Evolutionary conservation across 345 rosid genomes (phyloP).

Genomic region (Raphanus sativus): DNA sequence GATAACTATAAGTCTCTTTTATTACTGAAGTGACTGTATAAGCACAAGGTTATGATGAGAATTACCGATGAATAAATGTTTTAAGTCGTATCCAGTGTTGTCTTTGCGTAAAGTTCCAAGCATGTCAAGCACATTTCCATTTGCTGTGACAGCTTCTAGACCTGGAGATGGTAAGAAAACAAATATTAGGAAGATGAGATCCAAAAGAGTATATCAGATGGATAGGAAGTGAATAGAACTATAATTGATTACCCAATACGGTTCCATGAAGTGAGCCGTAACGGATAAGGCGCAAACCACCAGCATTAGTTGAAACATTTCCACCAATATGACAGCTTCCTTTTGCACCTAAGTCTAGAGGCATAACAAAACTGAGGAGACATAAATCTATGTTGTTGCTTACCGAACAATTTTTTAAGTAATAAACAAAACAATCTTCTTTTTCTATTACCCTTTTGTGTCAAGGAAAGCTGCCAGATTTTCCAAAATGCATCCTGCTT

Average conservation of each 20-base stretch:
- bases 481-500: constrained; percentile 97
- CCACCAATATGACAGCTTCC: constrained; percentile 99
- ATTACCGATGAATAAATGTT: constrained; percentile 92
- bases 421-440: background rate
- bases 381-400: constrained; percentile 35
- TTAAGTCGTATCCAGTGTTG: constrained; percentile 93
- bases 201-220: background rate
- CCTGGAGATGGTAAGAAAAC: constrained; percentile 45
- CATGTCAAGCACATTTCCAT: constrained; percentile 89
- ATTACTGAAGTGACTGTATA: background rate
- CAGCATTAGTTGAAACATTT: constrained; percentile 98
- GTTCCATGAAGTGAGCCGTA: constrained; percentile 95
- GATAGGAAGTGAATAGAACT: background rate
- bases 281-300: constrained; percentile 94
- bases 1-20: constrained; percentile 3
- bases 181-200: background rate
- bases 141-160: constrained; percentile 87
- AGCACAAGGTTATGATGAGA: background rate
- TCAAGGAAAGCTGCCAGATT: constrained; percentile 77
- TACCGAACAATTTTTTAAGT: background rate
- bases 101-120: constrained; percentile 93
- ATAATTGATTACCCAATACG: constrained; percentile 63
- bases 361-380: constrained; percentile 94
- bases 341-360: constrained; percentile 99
- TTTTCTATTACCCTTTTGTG: constrained; percentile 60